Base-by-base conservation (phyloP, 2,329 filamentous ascomycete species). In the Fusarium odoratissimum region DNA sequence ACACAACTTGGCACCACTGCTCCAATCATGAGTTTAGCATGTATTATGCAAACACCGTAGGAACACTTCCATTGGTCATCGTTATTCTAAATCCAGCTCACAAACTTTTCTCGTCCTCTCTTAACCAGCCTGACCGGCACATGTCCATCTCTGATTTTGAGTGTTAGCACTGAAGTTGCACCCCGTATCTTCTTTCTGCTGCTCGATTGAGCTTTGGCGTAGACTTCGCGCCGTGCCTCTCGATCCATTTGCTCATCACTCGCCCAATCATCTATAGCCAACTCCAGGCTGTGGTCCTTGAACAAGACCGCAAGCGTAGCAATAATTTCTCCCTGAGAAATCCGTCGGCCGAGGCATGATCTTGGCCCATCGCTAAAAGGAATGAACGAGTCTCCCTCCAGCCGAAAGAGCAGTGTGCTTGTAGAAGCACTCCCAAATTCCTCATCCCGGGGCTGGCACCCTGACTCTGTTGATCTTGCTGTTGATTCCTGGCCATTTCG, bases 31-130 rank as follows among this genome's bases (percentile, higher is more conserved):
- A 49, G 21, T 28, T 51, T 28, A 40, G 42, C 21, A 31, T 25
- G 49, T 35, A 33, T 52, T 38, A 28, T n/a, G 23, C 19, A 51
- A 19, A 51, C 25, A 38, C 7, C 16, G 16, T 37, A 13, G 25
- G 13, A 51, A 59, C 33, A 40, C 42, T 21, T 51, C 33, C 11
- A 31, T 37, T 23, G n/a, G 41, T 21, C 17, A 40, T 46, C 37
- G 16, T 19, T 28, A n/a, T 31, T 28, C 31, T 67, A 64, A 54
- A 38, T 37, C 76, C 83, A 82, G 45, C 81, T 77, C 41, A 88
- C 82, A 82, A 95, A 95, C 76, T 87, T 87, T 85, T 95, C 93
- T 71, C 88, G 82, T 0, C 93, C 93, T 73, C 91, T 89, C 82
- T 83, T 89, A 14, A 93, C 91, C 72, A 95, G 81, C 71, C 92